phyloP scores from a whole-genome alignment of 2,329 filamentous ascomycete genomes.

The Sordariomycetes sp. region DNA sequence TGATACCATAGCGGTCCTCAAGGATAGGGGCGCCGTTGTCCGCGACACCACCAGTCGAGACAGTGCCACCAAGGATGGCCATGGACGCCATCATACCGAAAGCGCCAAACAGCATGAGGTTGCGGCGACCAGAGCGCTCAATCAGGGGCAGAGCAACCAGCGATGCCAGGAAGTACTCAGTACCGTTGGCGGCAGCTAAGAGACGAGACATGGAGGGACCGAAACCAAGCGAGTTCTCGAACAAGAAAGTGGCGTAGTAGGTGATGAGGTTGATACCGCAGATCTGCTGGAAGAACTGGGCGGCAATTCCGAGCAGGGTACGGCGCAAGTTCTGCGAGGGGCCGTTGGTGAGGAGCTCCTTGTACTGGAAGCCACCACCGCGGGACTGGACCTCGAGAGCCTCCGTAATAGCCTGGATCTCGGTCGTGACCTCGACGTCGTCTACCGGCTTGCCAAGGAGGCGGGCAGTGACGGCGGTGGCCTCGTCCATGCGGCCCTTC shows the following conservation, averaged over 20 bases:
- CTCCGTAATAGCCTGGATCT: conserved; percentile 34
- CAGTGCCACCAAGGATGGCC: conserved; percentile 37
- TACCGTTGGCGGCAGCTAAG: conserved; percentile 42
- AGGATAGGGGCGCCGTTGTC: conserved; percentile 16
- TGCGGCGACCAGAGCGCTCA: conserved; percentile 46
- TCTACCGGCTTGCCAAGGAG: conserved; percentile 14
- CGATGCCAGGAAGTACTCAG: conserved; percentile 29
- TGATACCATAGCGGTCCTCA: conserved; percentile 15
- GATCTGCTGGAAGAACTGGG: conserved; percentile 17
- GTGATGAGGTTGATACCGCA: conserved; percentile 24
- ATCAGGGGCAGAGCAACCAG: conserved; percentile 29
- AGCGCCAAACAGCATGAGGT: conserved; percentile 55
- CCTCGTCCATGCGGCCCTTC: conserved; percentile 20
- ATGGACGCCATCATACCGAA: conserved; percentile 56
- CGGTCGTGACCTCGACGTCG: conserved; percentile 13
- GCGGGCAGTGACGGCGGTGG: conserved; percentile 13
- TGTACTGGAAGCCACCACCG: conserved; percentile 17
- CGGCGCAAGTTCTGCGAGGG: conserved; percentile 31
- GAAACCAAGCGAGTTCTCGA: conserved; percentile 33
- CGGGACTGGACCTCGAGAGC: conserved; percentile 16
- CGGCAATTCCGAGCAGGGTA: conserved; percentile 21
- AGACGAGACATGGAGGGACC: conserved; percentile 39
- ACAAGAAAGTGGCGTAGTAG: conserved; percentile 21
- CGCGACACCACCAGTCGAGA: conserved; percentile 17
- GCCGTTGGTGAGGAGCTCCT: conserved; percentile 29